Evolutionary conservation across 495 filamentous ascomycete species (phyloP), one percentile per base, ranked within the genome.

Genomic region (Lophium mytilinum): DNA sequence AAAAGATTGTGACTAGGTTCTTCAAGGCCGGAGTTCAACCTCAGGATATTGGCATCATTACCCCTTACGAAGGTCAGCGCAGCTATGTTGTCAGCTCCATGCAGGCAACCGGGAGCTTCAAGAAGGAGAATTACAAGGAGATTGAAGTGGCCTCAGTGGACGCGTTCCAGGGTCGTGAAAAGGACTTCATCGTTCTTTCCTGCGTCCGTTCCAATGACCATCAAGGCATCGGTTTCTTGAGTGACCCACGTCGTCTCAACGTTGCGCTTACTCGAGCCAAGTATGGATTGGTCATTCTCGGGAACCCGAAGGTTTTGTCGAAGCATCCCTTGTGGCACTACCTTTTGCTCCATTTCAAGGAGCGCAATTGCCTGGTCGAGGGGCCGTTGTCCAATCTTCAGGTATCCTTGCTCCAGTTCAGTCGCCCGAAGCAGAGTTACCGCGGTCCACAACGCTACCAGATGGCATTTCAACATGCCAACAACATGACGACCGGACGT

Each of bases 301-400:
- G 94, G 47, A 99, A 99, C 68, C 93, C 93, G 9, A 99, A 99
- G 75, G 93, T 99, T 41, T 72, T 99, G 37, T 91, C 90, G 21
- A 99, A 97, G 74, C 93, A 99, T 71, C 93, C 95, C 48, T 76
- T 99, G 14, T 99, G 93, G 93, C 94, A 99, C 65, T 92, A 90
- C 68, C 83, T 99, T 18, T 78, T 99, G 9, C 78, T 95, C 24
- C 93, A 99, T 66, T 99, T 96, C 79, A 99, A 99, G 75, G 93
- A 97, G 68, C 85, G 83, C 56, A 92, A 95, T 59, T 97, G 92
- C 65, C 79, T 99, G 7, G 93, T 99, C 40, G 93, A 99, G 69
- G 93, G 93, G 0, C 92, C 94, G n/a, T 76, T 99, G 52, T 91
- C 87, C 21, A 97, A 99, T 63, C 77, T 99, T 11, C 94, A 97